A percentile compares a stretch with the other conserved stretches of the same genome.
Evolutionary conservation across 2,329 filamentous ascomycete species (phyloP).

Genomic region (Erysiphe pisi): DNA sequence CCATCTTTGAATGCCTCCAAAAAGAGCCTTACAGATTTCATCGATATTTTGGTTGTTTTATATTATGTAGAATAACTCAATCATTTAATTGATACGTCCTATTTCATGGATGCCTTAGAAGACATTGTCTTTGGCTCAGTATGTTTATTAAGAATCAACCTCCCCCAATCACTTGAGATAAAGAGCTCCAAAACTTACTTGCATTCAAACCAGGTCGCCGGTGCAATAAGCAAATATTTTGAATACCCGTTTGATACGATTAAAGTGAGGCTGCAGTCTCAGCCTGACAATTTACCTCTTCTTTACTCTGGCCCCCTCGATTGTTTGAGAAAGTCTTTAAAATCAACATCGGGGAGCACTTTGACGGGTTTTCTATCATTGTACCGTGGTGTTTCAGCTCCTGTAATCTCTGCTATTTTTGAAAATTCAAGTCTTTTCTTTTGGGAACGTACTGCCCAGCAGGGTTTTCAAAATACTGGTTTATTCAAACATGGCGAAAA

Average conservation of each 20-base stretch:
- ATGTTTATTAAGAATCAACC: constrained; percentile 36
- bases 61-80: too few species aligned
- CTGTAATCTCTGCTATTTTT: constrained; percentile 77
- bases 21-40: too few species aligned
- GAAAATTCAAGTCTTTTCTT: constrained; percentile 91
- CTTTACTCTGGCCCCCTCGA: constrained; percentile 79
- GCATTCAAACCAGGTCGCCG: constrained; percentile 50
- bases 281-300: constrained; percentile 71
- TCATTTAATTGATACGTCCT: background rate
- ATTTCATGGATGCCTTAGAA: constrained; percentile 55
- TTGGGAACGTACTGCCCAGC: constrained; percentile 67
- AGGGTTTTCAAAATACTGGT: constrained; percentile 48
- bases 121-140: constrained; percentile 84
- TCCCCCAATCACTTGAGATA: background rate
- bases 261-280: constrained; percentile 95
- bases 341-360: constrained; percentile 44
- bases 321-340: constrained; percentile 80
- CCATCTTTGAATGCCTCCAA: too few species aligned
- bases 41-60: too few species aligned
- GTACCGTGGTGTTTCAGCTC: constrained; percentile 87
- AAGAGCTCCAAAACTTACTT: constrained; percentile 29
- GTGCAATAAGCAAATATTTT: constrained; percentile 86
- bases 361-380: constrained; percentile 52
- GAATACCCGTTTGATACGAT: constrained; percentile 99
- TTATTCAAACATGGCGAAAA: constrained; percentile 45